Evolutionary conservation across 306 rosid species (phyloP).

Genomic region (Rosa persica): DNA sequence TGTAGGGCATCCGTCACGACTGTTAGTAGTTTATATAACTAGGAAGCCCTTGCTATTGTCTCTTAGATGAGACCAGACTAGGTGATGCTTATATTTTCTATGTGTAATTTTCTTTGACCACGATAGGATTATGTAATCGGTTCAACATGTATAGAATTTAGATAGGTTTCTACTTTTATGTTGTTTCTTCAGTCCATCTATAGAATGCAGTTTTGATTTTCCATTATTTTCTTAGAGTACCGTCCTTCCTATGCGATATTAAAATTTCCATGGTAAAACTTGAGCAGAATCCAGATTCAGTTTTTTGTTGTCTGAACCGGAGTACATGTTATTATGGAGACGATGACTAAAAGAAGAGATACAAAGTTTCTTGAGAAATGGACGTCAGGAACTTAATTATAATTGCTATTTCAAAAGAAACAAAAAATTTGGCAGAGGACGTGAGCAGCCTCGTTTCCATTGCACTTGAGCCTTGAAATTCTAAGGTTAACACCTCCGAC

Average conservation of each 20-base stretch:
- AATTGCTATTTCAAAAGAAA: too few species aligned
- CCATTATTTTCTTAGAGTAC: background rate
- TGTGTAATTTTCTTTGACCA: background rate
- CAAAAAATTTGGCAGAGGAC: too few species aligned
- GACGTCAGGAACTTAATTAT: too few species aligned
- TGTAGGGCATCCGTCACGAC: background rate
- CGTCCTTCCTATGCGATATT: background rate
- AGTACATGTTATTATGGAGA: background rate
- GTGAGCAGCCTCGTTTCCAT: too few species aligned
- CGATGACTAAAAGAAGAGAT: background rate
- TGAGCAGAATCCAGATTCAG: background rate
- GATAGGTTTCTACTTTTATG: background rate
- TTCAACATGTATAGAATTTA: background rate
- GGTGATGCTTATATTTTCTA: background rate
- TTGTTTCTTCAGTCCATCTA: background rate
- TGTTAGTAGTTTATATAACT: background rate
- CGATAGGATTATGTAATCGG: background rate
- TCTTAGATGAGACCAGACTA: slow-evolving; percentile 1
- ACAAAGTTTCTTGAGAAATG: background rate
- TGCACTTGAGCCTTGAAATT: background rate
- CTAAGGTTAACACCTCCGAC: slow-evolving; percentile 50
- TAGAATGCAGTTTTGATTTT: background rate
- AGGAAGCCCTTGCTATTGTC: background rate
- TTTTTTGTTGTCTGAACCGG: background rate
- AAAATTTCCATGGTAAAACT: background rate